phyloP scores from a whole-genome alignment of 495 filamentous ascomycete genomes.

The Neurospora pannonica region DNA sequence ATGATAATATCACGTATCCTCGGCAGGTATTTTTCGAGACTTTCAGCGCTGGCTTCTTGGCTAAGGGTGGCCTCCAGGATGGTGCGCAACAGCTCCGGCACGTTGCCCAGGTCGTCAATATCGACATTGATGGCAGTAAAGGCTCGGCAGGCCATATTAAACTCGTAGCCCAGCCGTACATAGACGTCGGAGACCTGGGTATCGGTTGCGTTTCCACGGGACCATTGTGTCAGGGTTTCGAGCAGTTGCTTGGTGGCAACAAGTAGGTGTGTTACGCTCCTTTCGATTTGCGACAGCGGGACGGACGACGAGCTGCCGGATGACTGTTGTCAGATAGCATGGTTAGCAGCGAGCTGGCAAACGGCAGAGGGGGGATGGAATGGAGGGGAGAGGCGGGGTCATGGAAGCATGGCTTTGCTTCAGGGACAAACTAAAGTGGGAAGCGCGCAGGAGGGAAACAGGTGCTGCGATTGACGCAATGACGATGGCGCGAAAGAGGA shows the following conservation, averaged over 20 bases:
- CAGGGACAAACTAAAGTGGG: not conserved
- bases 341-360: slow-evolving; percentile 5
- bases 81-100: slow-evolving; percentile 78
- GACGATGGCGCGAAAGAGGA: not conserved
- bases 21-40: slow-evolving; percentile 83
- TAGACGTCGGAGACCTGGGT: slow-evolving; percentile 96
- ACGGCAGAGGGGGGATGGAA: not conserved
- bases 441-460: not conserved
- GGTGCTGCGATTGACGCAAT: not conserved
- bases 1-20: slow-evolving; percentile 97
- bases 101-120: slow-evolving; percentile 84
- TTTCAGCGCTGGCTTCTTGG: slow-evolving; percentile 88
- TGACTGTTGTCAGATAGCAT: slow-evolving; percentile 25
- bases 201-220: slow-evolving; percentile 80
- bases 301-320: slow-evolving; percentile 29
- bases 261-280: slow-evolving; percentile 93
- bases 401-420: not conserved
- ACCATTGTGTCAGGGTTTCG: slow-evolving; percentile 96
- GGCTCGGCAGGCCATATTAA: slow-evolving; percentile 94
- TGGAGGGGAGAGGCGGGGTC: not conserved
- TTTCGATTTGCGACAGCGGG: slow-evolving; percentile 86
- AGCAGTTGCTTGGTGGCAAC: slow-evolving; percentile 96
- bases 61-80: slow-evolving; percentile 94
- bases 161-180: slow-evolving; percentile 93
- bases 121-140: slow-evolving; percentile 96